Evolutionary conservation across 306 rosid genomes (phyloP).

Genomic region (Vachellia collinsii): DNA sequence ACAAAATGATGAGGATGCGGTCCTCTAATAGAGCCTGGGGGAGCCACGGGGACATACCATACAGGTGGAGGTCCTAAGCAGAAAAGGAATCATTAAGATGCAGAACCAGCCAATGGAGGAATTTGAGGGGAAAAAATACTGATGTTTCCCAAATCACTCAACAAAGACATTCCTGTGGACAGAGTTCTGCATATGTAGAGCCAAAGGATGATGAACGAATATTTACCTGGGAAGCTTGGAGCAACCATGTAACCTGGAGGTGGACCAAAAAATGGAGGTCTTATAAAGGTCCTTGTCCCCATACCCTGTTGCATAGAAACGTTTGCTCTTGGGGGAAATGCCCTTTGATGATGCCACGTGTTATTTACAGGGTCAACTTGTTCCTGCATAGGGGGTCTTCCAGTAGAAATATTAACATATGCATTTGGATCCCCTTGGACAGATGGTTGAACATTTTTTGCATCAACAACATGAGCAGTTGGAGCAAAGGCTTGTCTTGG

Average conservation of each 20-base stretch:
- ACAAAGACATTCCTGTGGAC: not conserved
- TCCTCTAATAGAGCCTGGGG: conserved; percentile 72
- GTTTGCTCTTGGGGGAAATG: conserved; percentile 65
- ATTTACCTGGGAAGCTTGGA: conserved; percentile 77
- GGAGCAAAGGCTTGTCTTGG: conserved; percentile 62
- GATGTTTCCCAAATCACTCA: conserved; percentile 17
- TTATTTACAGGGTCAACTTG: conserved; percentile 65
- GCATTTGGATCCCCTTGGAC: conserved; percentile 67
- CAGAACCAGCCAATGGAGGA: conserved; percentile 14
- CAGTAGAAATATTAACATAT: conserved; percentile 52
- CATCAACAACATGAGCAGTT: conserved; percentile 53
- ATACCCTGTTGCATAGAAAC: conserved; percentile 68
- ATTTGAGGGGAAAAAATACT: not conserved
- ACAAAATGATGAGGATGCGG: conserved; percentile 62
- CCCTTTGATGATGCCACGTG: conserved; percentile 78
- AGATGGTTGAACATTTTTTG: conserved; percentile 55
- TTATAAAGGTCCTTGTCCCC: conserved; percentile 74
- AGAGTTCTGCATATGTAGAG: not conserved
- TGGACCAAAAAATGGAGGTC: conserved; percentile 72
- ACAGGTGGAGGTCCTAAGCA: conserved; percentile 68
- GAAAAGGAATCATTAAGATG: conserved; percentile 34
- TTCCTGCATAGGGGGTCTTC: conserved; percentile 75
- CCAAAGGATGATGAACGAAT: conserved; percentile 27
- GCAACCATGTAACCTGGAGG: conserved; percentile 79
- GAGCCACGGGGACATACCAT: conserved; percentile 72